Percentiles rank a stretch among this genome's conserved stretches.
phyloP scores from a whole-genome alignment of 83 land plant genomes.

The Picea abies region DNA sequence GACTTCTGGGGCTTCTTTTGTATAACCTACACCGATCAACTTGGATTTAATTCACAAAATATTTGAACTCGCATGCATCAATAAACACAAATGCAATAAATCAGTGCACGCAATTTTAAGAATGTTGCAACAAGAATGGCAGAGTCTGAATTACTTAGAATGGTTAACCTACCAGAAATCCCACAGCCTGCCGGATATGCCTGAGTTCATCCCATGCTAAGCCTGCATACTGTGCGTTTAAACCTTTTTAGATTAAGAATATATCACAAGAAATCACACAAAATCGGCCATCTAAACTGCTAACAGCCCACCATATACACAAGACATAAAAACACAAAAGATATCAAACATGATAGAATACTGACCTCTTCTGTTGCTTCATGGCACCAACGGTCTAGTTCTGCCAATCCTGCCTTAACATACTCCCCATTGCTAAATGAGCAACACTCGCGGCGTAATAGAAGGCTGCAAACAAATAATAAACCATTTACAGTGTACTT shows the following conservation, averaged over 20 bases:
- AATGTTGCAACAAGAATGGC: not conserved
- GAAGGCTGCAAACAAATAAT: slow-evolving; percentile 47
- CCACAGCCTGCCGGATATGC: slow-evolving; percentile 91
- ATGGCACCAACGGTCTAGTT: slow-evolving; percentile 84
- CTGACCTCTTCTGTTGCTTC: slow-evolving; percentile 82
- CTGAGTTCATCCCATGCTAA: slow-evolving; percentile 88
- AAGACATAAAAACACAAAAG: not conserved
- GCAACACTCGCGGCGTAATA: slow-evolving; percentile 95
- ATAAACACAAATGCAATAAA: not conserved
- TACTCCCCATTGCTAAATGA: slow-evolving; percentile 97
- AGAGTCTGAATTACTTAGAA: not conserved
- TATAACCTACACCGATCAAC: slow-evolving; percentile 60
- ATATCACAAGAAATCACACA: not conserved
- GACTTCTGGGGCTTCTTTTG: slow-evolving; percentile 89
- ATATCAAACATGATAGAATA: not conserved
- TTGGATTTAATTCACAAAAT: not conserved
- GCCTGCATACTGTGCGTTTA: slow-evolving; percentile 69
- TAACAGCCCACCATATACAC: not conserved
- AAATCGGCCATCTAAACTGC: not conserved
- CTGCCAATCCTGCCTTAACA: slow-evolving; percentile 88
- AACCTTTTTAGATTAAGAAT: not conserved
- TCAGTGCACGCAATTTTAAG: not conserved
- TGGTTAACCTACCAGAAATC: slow-evolving; percentile 63
- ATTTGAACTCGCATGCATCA: not conserved
- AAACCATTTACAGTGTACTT: too few species aligned